Evolutionary conservation across 306 rosid genomes (phyloP).

Genomic region (Quercus ilex): DNA sequence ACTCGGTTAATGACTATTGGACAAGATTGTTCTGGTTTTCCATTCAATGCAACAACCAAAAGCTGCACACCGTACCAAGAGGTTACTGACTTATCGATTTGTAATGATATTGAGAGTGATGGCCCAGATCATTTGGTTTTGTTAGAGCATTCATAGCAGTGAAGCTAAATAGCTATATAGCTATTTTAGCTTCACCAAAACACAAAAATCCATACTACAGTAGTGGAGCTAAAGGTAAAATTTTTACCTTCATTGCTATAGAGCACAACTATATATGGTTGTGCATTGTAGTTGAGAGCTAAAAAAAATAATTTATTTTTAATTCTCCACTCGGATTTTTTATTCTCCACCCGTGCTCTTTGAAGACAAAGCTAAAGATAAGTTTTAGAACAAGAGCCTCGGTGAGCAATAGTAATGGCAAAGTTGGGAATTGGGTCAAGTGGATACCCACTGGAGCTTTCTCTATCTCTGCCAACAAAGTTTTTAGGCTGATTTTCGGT

Average conservation of each 20-base stretch:
- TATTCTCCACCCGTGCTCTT: too few species aligned
- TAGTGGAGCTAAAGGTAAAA: too few species aligned
- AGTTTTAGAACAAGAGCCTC: conserved; percentile 49
- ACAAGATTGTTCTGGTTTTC: background rate
- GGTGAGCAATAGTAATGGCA: conserved; percentile 19
- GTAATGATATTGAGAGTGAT: background rate
- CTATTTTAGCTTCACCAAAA: too few species aligned
- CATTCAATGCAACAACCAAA: background rate
- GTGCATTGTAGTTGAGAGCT: too few species aligned
- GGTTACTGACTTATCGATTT: too few species aligned
- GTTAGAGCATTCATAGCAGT: background rate
- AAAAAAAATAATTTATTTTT: too few species aligned
- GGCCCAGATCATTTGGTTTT: background rate
- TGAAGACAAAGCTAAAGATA: background rate
- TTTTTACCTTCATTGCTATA: too few species aligned
- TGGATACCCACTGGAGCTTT: conserved; percentile 57
- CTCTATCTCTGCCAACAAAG: conserved; percentile 55
- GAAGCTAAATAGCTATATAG: too few species aligned
- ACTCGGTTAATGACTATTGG: background rate
- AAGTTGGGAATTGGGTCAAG: conserved; percentile 52
- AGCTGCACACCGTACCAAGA: too few species aligned
- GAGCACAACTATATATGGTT: too few species aligned
- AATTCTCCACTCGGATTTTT: too few species aligned
- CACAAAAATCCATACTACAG: too few species aligned
- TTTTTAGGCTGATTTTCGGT: conserved; percentile 64